These are phyloP conservation scores for Drechslerella dactyloides DNA, from an alignment of 2,329 filamentous ascomycete genomes.

Conservation along the genomic window DNA sequence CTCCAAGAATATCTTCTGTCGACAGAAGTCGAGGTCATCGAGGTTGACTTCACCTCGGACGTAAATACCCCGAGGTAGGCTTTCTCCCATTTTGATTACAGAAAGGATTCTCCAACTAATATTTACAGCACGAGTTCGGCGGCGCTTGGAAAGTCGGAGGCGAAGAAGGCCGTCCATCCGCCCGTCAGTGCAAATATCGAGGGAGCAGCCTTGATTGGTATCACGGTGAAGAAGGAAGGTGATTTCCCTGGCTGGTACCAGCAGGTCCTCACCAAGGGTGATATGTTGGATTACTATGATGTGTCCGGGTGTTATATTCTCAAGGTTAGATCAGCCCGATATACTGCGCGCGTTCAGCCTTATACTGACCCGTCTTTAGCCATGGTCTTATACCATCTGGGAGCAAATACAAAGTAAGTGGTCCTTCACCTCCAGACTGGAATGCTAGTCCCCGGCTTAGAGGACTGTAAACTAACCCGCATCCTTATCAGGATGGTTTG, in stretches of 20 bases:
- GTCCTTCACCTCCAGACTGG: slow-evolving; percentile 57
- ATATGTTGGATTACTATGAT: slow-evolving; percentile 98
- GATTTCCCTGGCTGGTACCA: slow-evolving; percentile 97
- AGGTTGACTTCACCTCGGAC: slow-evolving; percentile 48
- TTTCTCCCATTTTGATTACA: background rate
- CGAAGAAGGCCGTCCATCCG: slow-evolving; percentile 61
- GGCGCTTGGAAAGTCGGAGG: slow-evolving; percentile 58
- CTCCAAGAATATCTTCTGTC: slow-evolving; percentile 53
- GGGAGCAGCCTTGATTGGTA: slow-evolving; percentile 76
- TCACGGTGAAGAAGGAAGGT: slow-evolving; percentile 81
- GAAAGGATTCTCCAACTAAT: background rate
- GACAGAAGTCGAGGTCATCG: slow-evolving; percentile 53
- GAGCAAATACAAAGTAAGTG: slow-evolving; percentile 68
- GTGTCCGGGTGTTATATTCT: slow-evolving; percentile 97
- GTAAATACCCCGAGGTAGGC: slow-evolving; percentile 19
- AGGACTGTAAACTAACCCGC: background rate
- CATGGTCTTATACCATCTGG: slow-evolving; percentile 72
- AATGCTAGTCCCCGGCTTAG: background rate
- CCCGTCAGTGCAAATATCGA: slow-evolving; percentile 63
- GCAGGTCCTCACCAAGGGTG: slow-evolving; percentile 93
- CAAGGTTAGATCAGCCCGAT: slow-evolving; percentile 63
- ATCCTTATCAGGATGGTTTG: slow-evolving; percentile 53
- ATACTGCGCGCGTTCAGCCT: slow-evolving; percentile 1
- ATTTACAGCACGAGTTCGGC: slow-evolving; percentile 18
- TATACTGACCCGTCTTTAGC: slow-evolving; percentile 58